A percentile compares a stretch with the other conserved stretches of the same genome.
Conservation (phyloP, 768 basidiomycete genomes). For the Boletus edulis region DNA sequence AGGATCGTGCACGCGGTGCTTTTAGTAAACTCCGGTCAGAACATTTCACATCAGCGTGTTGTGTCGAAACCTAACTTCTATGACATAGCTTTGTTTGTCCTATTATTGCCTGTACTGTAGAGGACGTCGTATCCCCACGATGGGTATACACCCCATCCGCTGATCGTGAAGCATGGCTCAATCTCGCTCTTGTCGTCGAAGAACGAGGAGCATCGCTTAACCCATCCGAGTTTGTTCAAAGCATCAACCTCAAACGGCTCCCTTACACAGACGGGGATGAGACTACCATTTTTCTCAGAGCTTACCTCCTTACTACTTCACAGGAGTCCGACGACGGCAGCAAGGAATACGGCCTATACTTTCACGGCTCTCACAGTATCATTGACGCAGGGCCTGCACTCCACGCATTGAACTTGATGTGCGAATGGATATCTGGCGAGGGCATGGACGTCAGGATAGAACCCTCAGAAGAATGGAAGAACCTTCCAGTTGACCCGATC, state of each 20-base stretch:
- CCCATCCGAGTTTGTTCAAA: constrained; percentile 13
- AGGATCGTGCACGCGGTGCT: constrained; percentile 7
- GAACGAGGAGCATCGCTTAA: constrained; percentile 16
- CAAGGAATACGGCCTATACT: constrained; percentile 20
- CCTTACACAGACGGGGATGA: constrained; percentile 14
- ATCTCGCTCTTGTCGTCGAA: constrained; percentile 18
- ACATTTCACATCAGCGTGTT: too few relatives aligned
- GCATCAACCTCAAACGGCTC: constrained; percentile 14
- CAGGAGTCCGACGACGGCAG: neutral
- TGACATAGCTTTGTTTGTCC: constrained; percentile 17
- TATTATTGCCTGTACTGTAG: constrained; percentile 14
- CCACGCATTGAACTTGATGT: constrained; percentile 22
- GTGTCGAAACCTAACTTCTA: too few relatives aligned
- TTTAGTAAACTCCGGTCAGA: constrained; percentile 21
- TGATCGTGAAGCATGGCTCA: constrained; percentile 22
- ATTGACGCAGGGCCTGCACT: constrained; percentile 23
- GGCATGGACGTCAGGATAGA: constrained; percentile 10
- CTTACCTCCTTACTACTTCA: constrained; percentile 13
- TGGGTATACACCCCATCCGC: constrained; percentile 23
- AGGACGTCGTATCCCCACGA: constrained; percentile 11
- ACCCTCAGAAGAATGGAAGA: constrained; percentile 21
- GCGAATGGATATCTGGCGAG: constrained; percentile 19
- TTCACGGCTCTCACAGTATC: constrained; percentile 22
- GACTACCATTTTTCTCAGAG: neutral
- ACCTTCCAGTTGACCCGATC: constrained; percentile 26